phyloP scores from a whole-genome alignment of 768 basidiomycete genomes.

The Holtermannia corniformis region DNA sequence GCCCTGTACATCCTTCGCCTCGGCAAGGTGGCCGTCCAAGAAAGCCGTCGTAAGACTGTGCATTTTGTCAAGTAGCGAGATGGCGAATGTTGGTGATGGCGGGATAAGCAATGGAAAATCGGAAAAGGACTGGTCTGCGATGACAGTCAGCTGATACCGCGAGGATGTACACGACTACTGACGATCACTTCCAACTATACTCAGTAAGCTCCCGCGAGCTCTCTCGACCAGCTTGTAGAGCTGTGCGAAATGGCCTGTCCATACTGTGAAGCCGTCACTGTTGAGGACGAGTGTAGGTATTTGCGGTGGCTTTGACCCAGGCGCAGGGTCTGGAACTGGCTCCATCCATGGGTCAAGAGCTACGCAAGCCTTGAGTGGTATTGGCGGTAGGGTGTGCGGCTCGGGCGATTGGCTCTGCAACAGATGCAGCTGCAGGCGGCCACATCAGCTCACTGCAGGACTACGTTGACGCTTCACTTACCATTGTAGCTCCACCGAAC shows the following conservation, averaged over 20 bases:
- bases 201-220: conserved; percentile 22
- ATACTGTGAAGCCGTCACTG: conserved; percentile 67
- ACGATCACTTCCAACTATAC: conserved; percentile 28
- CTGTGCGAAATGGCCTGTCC: conserved; percentile 62
- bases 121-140: conserved; percentile 35
- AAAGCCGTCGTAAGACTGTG: conserved; percentile 28
- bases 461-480: conserved; percentile 36
- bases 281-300: conserved; percentile 57
- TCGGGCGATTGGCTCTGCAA: conserved; percentile 8
- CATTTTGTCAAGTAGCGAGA: conserved; percentile 16
- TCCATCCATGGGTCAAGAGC: conserved; percentile 80
- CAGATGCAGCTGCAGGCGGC: conserved; percentile 11
- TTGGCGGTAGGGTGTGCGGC: conserved; percentile 38
- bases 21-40: conserved; percentile 12
- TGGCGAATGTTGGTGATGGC: conserved; percentile 7
- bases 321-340: conserved; percentile 53
- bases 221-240: conserved; percentile 49
- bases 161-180: conserved; percentile 6
- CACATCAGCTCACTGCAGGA: background rate
- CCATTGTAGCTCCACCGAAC: conserved; percentile 52
- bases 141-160: background rate
- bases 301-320: conserved; percentile 10
- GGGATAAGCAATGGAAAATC: conserved; percentile 35
- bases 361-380: conserved; percentile 54
- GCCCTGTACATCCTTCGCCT: conserved; percentile 10